Evolutionary conservation across 2,329 filamentous ascomycete genomes (phyloP).

Genomic region (Colletotrichum zoysiae): DNA sequence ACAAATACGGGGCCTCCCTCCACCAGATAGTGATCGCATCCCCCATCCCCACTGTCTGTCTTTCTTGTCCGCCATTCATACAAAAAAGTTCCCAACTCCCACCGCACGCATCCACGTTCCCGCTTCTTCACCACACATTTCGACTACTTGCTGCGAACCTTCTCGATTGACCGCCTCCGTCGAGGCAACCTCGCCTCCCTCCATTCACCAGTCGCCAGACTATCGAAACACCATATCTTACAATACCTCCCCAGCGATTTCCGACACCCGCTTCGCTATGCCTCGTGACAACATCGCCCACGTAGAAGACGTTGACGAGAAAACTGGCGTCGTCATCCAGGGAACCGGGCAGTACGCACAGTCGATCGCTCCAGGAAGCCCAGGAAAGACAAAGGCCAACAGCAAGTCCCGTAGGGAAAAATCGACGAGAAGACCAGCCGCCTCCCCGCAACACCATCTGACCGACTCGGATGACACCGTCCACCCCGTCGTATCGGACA

Average conservation of each 20-base stretch:
- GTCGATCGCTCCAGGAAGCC: slow-evolving; percentile 58
- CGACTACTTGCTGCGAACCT: slow-evolving; percentile 35
- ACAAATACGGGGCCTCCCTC: slow-evolving; percentile 42
- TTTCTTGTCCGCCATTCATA: slow-evolving; percentile 34
- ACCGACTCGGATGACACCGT: slow-evolving; percentile 61
- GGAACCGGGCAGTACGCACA: slow-evolving; percentile 60
- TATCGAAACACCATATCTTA: slow-evolving; percentile 19
- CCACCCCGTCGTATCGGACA: slow-evolving; percentile 51
- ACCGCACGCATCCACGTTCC: slow-evolving; percentile 26
- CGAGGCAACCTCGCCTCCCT: slow-evolving; percentile 42
- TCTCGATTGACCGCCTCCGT: slow-evolving; percentile 41
- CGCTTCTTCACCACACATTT: slow-evolving; percentile 20
- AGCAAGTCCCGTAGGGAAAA: slow-evolving; percentile 61
- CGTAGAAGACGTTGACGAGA: slow-evolving; percentile 67
- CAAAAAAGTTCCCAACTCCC: slow-evolving; percentile 44
- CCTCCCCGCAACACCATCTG: slow-evolving; percentile 51
- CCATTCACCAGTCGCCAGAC: slow-evolving; percentile 34
- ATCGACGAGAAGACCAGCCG: slow-evolving; percentile 52
- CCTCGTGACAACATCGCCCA: slow-evolving; percentile 55
- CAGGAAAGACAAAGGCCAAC: slow-evolving; percentile 64
- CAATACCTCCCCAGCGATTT: slow-evolving; percentile 33
- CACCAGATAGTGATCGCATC: slow-evolving; percentile 42
- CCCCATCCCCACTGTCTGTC: slow-evolving; percentile 36
- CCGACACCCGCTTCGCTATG: slow-evolving; percentile 54
- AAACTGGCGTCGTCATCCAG: slow-evolving; percentile 58